A percentile compares a stretch with the other conserved stretches of the same genome.
Conservation (phyloP, 306 rosid species). For the barrel medic (Medicago truncatula) region DNA sequence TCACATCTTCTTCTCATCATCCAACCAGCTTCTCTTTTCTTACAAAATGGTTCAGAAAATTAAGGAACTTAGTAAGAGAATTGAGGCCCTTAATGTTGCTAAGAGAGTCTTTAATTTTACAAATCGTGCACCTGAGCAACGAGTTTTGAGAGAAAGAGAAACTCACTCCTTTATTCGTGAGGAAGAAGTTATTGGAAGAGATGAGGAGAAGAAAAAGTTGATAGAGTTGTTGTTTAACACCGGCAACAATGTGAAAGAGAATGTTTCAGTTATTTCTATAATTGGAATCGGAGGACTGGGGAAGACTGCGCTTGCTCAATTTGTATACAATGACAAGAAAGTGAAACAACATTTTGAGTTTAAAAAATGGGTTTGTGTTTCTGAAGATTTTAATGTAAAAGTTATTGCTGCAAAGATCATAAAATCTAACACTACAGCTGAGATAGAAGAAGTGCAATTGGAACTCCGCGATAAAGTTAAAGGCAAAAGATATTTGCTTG, state of each 20-base stretch:
- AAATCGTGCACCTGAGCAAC: not conserved
- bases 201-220: slow-evolving; percentile 1
- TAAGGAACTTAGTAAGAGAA: not conserved
- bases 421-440: too few species aligned
- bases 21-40: not conserved
- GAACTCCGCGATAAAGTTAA: not conserved
- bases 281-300: slow-evolving; percentile 37
- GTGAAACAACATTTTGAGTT: not conserved
- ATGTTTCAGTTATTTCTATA: slow-evolving; percentile 13
- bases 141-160: not conserved
- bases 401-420: not conserved
- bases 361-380: not conserved
- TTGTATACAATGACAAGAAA: not conserved
- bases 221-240: not conserved
- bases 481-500: slow-evolving; percentile 1
- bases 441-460: not conserved
- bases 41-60: not conserved
- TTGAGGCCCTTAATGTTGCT: not conserved
- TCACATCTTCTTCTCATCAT: not conserved
- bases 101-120: not conserved
- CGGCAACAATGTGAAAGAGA: not conserved
- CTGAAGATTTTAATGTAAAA: too few species aligned
- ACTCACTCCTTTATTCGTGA: not conserved
- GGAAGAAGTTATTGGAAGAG: slow-evolving; percentile 29
- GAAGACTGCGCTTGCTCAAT: slow-evolving; percentile 35